Evolutionary conservation across 257 asterid species (phyloP).

Genomic region (Buddleja alternifolia): DNA sequence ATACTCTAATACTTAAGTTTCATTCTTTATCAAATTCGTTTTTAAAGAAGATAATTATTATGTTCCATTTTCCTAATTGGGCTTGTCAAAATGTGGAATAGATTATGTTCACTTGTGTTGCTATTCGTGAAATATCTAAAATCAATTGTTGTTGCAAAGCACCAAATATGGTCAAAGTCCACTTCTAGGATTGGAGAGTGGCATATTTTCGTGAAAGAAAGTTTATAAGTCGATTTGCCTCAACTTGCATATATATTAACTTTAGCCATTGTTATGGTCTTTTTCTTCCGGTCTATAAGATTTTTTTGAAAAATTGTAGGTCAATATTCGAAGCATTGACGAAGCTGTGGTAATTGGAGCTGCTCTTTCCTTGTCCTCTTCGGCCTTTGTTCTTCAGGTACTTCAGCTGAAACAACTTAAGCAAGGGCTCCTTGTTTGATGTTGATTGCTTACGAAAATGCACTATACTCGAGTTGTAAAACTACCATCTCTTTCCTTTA

Average conservation of each 20-base stretch:
- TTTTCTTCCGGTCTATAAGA: slow-evolving; percentile 22
- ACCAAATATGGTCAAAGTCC: background rate
- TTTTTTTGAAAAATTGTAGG: slow-evolving; percentile 48
- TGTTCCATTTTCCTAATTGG: too few species aligned
- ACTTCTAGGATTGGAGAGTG: background rate
- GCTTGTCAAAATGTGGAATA: too few species aligned
- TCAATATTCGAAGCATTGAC: slow-evolving; percentile 95
- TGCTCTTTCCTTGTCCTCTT: slow-evolving; percentile 95
- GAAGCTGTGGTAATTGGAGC: slow-evolving; percentile 99
- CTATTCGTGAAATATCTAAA: background rate
- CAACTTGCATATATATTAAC: background rate
- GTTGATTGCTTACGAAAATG: background rate
- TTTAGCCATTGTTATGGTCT: slow-evolving; percentile 17
- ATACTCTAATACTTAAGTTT: too few species aligned
- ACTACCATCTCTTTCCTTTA: background rate
- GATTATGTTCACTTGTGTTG: too few species aligned
- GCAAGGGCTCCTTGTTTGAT: slow-evolving; percentile 1
- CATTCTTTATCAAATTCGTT: too few species aligned
- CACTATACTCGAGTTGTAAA: background rate
- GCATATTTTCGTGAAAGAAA: background rate
- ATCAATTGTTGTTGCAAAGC: background rate
- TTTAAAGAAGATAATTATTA: too few species aligned
- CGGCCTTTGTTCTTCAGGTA: slow-evolving; percentile 99
- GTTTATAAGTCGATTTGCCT: background rate
- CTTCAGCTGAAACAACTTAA: slow-evolving; percentile 28